Percentiles rank a stretch among this genome's conserved stretches.
phyloP scores from a whole-genome alignment of 768 basidiomycete species.

The Epithele typhae region DNA sequence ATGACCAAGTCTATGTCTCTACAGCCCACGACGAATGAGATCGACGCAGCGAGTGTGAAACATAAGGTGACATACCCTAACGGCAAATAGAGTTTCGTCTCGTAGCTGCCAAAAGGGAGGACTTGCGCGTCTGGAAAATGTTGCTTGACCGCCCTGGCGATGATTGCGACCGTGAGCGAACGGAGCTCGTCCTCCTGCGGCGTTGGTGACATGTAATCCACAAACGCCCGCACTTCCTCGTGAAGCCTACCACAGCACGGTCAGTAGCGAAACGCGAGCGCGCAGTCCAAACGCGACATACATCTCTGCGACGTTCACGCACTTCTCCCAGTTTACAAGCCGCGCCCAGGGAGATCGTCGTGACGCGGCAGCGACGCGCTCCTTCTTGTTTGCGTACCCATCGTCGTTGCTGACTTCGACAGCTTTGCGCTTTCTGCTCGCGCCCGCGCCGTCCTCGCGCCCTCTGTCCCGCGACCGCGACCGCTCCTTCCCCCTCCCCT shows the following conservation, averaged over 20 bases:
- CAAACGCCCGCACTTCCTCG: slow-evolving; percentile 80
- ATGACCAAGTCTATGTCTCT: slow-evolving; percentile 91
- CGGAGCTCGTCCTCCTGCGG: slow-evolving; percentile 83
- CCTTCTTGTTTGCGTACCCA: slow-evolving; percentile 49
- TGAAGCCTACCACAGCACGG: slow-evolving; percentile 57
- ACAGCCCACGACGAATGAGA: no score
- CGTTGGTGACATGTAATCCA: slow-evolving; percentile 84
- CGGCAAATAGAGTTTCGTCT: slow-evolving; percentile 92
- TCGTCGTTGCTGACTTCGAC: slow-evolving; percentile 46
- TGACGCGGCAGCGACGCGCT: slow-evolving; percentile 45
- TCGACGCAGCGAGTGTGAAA: not conserved
- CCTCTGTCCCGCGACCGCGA: not conserved
- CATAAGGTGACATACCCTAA: slow-evolving; percentile 57
- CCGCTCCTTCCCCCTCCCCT: slow-evolving; percentile 3
- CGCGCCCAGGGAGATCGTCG: slow-evolving; percentile 63
- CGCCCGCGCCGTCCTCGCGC: slow-evolving; percentile 8
- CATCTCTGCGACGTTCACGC: slow-evolving; percentile 82
- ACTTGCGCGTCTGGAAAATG: slow-evolving; percentile 78
- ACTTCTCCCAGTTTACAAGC: slow-evolving; percentile 66
- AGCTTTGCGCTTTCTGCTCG: slow-evolving; percentile 43
- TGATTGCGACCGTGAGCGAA: slow-evolving; percentile 62
- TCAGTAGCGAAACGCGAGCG: not conserved
- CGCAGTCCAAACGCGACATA: slow-evolving; percentile 34
- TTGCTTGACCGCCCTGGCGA: slow-evolving; percentile 59
- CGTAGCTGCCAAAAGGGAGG: slow-evolving; percentile 86